Base-by-base conservation (phyloP, 371 early-diverging fungal genomes). In the Mucor racemosus region DNA sequence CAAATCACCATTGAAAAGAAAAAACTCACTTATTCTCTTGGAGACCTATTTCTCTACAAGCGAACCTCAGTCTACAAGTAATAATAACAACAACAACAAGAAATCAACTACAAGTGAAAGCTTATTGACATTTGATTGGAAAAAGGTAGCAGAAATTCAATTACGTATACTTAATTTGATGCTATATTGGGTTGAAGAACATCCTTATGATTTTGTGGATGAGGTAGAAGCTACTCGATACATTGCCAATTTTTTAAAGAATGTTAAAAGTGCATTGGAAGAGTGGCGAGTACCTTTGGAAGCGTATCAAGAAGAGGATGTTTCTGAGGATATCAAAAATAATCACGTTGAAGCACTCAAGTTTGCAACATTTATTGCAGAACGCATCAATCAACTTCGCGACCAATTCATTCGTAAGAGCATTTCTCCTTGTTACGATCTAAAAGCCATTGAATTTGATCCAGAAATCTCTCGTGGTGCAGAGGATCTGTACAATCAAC, bases 121-220 rank as follows among this genome's bases (percentile, higher is more conserved):
- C 35, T 14, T 59, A 17, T 4, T 33, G 41, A 5, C 61, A 3
- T 62, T 58, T 58, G 71, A 71, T 19, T 85, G 85, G 87, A 76
- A 76, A 48, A 58, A 60, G 15, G 72, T 84, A 3, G 69, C 84
- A 3, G 54, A 58, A 39, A 73, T 81, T 17, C 86, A 86, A 46
- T 66, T 71, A 1, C 77, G 76, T 8, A 73, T 88, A 15, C 68
- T 91, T 1, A 81, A 87, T 50, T 61, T 90, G n/a, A 64, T 91
- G 64, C 68, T 86, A 39, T 87, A 87, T 64, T 93, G 93, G 93
- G 63, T 90, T 11, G 73, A 77, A 36, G 73, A 82, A 26, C 86
- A 88, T 64, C 81, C 87, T 62, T 77, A 82, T 56, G 93, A 93
- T 67, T 91, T 93, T 71, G 66, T 88, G 13, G 91, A 92, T 55